Conservation (phyloP, 805 yeast genomes). For the Tetrapisispora iriomotensis region DNA sequence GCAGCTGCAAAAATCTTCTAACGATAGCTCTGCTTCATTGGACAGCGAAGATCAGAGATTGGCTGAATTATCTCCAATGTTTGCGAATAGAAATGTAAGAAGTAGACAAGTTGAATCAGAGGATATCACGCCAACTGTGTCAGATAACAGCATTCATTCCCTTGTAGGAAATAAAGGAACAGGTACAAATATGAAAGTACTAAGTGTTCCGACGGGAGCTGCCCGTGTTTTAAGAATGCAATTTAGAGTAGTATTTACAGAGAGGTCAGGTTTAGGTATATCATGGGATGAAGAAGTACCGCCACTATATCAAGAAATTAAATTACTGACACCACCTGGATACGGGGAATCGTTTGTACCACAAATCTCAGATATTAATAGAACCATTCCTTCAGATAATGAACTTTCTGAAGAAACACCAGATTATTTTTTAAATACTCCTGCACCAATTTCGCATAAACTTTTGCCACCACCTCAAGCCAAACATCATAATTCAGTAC, state of each 20-base stretch:
- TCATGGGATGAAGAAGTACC: slow-evolving; percentile 99
- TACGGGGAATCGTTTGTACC: slow-evolving; percentile 34
- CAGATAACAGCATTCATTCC: slow-evolving; percentile 3
- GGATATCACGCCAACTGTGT: slow-evolving; percentile 11
- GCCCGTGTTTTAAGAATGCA: slow-evolving; percentile 94
- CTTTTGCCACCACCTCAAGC: slow-evolving; percentile 6
- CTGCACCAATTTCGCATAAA: neutral
- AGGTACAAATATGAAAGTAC: slow-evolving; percentile 14
- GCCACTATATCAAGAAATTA: slow-evolving; percentile 82
- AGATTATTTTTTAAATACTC: neutral
- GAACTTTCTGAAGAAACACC: neutral
- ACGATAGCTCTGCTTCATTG: neutral
- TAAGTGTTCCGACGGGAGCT: slow-evolving; percentile 84
- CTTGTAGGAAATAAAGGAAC: neutral
- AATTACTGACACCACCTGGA: slow-evolving; percentile 78
- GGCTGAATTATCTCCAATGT: slow-evolving; percentile 37
- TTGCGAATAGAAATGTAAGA: slow-evolving; percentile 30
- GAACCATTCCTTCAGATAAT: neutral
- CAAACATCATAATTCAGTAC: slow-evolving; percentile 3
- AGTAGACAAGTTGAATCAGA: slow-evolving; percentile 16
- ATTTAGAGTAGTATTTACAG: slow-evolving; percentile 73
- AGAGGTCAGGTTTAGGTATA: slow-evolving; percentile 89
- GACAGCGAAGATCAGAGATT: slow-evolving; percentile 30
- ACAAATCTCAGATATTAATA: too few relatives aligned
- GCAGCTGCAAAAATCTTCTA: neutral